Evolutionary conservation across 805 yeast species (phyloP).

Genomic region (Trichomonascus vanleenenianus): DNA sequence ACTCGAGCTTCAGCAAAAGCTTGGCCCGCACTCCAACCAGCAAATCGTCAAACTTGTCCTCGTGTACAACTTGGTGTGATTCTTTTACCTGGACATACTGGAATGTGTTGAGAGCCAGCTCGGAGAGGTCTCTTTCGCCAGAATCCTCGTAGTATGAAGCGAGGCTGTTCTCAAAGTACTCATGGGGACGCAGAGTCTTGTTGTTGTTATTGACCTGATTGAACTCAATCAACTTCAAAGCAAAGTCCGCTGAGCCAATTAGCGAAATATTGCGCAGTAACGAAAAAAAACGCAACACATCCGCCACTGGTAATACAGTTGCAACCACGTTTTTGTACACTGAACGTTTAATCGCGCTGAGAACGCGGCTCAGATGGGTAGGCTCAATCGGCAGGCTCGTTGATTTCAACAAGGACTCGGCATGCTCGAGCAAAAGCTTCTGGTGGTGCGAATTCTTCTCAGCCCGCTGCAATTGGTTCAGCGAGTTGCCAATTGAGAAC

Average conservation of each 20-base stretch:
- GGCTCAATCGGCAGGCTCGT: slow-evolving; percentile 8
- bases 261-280: slow-evolving; percentile 13
- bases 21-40: slow-evolving; percentile 9
- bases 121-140: slow-evolving; percentile 5
- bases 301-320: slow-evolving; percentile 5
- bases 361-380: slow-evolving; percentile 4
- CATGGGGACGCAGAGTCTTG: no score
- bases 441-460: not conserved
- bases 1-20: slow-evolving; percentile 13
- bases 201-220: not conserved
- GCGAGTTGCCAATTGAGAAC: slow-evolving; percentile 12
- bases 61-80: not conserved
- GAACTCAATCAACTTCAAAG: slow-evolving; percentile 1
- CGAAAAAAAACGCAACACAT: slow-evolving; percentile 8
- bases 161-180: slow-evolving; percentile 5
- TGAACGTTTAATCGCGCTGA: slow-evolving; percentile 4
- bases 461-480: slow-evolving; percentile 1
- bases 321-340: slow-evolving; percentile 12
- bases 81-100: slow-evolving; percentile 1
- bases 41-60: slow-evolving; percentile 16
- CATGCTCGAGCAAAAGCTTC: not conserved
- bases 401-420: slow-evolving; percentile 1
- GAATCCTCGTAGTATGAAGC: slow-evolving; percentile 10
- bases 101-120: not conserved
- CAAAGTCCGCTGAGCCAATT: slow-evolving; percentile 15